Conservation (phyloP, 345 rosid genomes). For the Theobroma cacao region DNA sequence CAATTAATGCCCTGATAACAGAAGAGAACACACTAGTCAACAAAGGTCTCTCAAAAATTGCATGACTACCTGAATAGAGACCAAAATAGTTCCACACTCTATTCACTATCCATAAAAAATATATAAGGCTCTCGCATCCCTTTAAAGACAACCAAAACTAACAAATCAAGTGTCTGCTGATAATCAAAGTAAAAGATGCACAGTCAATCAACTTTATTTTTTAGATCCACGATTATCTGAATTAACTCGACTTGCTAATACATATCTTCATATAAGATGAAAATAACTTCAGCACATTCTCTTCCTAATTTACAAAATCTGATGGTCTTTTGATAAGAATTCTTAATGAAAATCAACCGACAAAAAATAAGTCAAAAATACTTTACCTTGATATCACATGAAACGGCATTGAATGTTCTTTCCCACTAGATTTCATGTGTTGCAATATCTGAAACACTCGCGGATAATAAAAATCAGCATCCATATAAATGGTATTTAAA, state of each 20-base stretch:
- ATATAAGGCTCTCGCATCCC: background rate
- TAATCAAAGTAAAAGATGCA: background rate
- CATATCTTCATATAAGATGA: background rate
- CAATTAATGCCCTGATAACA: background rate
- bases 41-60: background rate
- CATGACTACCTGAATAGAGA: slow-evolving; percentile 4
- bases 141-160: slow-evolving; percentile 1
- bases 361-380: background rate
- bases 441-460: slow-evolving; percentile 68
- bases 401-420: slow-evolving; percentile 98
- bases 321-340: background rate
- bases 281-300: background rate
- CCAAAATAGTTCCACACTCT: background rate
- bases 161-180: background rate
- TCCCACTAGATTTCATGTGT: slow-evolving; percentile 97
- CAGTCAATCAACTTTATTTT: background rate
- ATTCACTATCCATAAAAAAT: background rate
- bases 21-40: background rate
- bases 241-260: background rate
- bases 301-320: background rate
- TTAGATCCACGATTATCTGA: background rate
- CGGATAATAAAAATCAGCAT: slow-evolving; percentile 13
- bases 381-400: slow-evolving; percentile 97
- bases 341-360: background rate
- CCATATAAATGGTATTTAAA: slow-evolving; percentile 1